Percentiles rank a stretch among this genome's conserved stretches.
Evolutionary conservation across 1,139 yeast genomes (phyloP).

Genomic region (Ashbya aceris): DNA sequence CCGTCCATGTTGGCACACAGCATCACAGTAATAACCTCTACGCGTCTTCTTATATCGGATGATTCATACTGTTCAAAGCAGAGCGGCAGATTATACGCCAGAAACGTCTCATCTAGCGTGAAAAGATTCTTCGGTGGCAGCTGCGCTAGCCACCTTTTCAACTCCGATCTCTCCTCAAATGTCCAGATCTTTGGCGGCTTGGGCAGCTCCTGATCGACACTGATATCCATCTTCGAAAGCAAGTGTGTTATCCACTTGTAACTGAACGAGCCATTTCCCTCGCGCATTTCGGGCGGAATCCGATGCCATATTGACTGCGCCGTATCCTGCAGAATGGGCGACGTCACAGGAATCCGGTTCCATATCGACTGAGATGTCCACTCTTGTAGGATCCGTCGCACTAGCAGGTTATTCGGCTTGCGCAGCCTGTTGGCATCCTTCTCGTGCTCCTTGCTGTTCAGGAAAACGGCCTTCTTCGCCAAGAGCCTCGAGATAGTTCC

Average conservation of each 20-base stretch:
- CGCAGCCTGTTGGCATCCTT: slow-evolving; percentile 42
- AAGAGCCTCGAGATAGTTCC: slow-evolving; percentile 57
- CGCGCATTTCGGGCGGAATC: slow-evolving; percentile 44
- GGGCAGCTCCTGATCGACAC: slow-evolving; percentile 37
- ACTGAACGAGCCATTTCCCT: slow-evolving; percentile 55
- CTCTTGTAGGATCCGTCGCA: slow-evolving; percentile 50
- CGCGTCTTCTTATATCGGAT: slow-evolving; percentile 31
- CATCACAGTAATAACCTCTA: slow-evolving; percentile 45
- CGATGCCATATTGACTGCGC: slow-evolving; percentile 58
- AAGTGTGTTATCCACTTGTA: slow-evolving; percentile 61
- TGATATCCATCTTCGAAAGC: slow-evolving; percentile 44
- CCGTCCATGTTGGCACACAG: slow-evolving; percentile 57
- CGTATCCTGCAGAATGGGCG: slow-evolving; percentile 55
- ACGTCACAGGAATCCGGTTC: slow-evolving; percentile 58
- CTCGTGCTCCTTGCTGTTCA: slow-evolving; percentile 52
- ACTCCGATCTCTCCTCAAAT: slow-evolving; percentile 45
- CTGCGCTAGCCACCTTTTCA: slow-evolving; percentile 25
- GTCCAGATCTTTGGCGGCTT: slow-evolving; percentile 53
- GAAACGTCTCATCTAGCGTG: slow-evolving; percentile 51
- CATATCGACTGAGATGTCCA: slow-evolving; percentile 63
- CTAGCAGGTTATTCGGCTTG: slow-evolving; percentile 46
- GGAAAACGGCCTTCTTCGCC: slow-evolving; percentile 48
- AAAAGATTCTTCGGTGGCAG: slow-evolving; percentile 48
- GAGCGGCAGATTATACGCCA: slow-evolving; percentile 52
- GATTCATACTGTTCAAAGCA: slow-evolving; percentile 50